phyloP scores from a whole-genome alignment of 495 filamentous ascomycete species.

The Pyronema domesticum region DNA sequence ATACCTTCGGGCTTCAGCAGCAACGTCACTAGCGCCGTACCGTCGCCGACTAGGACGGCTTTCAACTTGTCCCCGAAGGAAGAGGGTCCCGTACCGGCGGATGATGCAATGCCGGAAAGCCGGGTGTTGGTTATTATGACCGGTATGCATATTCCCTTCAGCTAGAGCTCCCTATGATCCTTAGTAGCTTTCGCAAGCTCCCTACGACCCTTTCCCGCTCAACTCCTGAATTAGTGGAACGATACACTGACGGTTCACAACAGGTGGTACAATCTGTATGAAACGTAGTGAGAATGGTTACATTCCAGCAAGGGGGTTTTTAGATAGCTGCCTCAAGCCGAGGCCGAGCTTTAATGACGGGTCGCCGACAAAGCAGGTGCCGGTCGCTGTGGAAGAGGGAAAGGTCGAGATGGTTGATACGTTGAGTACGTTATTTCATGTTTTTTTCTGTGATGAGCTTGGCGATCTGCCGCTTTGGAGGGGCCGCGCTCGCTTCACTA shows the following conservation, averaged over 20 bases:
- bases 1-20: conserved; percentile 2
- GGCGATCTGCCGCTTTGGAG: neutral
- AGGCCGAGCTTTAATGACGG: conserved; percentile 82
- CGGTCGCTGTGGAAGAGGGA: conserved; percentile 34
- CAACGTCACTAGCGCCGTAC: neutral
- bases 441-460: conserved; percentile 1
- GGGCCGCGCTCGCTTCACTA: neutral
- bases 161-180: neutral
- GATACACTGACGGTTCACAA: neutral
- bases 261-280: conserved; percentile 84
- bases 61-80: neutral
- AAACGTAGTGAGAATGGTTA: conserved; percentile 34
- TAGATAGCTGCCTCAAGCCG: conserved; percentile 64
- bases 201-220: no score
- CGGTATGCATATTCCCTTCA: conserved; percentile 28
- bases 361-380: conserved; percentile 38
- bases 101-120: conserved; percentile 35
- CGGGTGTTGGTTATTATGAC: conserved; percentile 83
- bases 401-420: conserved; percentile 13
- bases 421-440: conserved; percentile 16
- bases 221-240: no score
- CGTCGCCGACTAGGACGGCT: neutral
- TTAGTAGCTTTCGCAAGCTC: no score
- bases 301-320: conserved; percentile 52
- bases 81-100: neutral